These are phyloP conservation scores for Arthrinium phaeospermum DNA, from an alignment of 2,329 filamentous ascomycete genomes.

Conservation along the genomic window DNA sequence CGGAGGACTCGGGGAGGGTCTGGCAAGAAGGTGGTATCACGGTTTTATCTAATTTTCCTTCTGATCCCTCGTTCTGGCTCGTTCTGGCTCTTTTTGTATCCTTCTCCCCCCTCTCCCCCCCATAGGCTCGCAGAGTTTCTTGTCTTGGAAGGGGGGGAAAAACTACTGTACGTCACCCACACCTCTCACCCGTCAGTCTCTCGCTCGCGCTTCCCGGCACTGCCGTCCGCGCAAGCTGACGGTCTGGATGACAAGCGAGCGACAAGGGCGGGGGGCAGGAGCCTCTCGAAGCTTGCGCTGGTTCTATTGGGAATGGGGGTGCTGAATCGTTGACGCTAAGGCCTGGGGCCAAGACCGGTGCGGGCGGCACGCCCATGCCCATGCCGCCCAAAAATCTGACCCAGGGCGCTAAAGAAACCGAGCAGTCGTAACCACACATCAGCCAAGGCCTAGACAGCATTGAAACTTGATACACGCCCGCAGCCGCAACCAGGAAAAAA, in stretches of 20 bases:
- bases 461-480: not conserved
- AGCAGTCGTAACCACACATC: constrained; percentile 12
- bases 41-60: constrained; percentile 2
- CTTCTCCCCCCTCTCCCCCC: not conserved
- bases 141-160: not conserved
- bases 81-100: not conserved
- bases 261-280: not conserved
- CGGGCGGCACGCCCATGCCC: not conserved
- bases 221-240: not conserved
- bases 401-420: constrained; percentile 14
- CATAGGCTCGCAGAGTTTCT: not conserved
- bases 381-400: not conserved
- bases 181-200: not conserved
- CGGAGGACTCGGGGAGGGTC: not conserved
- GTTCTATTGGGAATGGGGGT: constrained; percentile 5
- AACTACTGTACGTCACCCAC: constrained; percentile 4
- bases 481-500: not conserved
- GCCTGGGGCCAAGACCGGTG: constrained; percentile 4
- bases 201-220: not conserved
- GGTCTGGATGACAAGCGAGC: not conserved
- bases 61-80: not conserved
- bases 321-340: constrained; percentile 6
- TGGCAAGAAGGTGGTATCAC: not conserved
- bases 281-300: constrained; percentile 8
- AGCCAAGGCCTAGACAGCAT: constrained; percentile 8